A percentile compares a stretch with the other conserved stretches of the same genome.
phyloP scores from a whole-genome alignment of 306 rosid genomes.

The Pterocarpus santalinus region DNA sequence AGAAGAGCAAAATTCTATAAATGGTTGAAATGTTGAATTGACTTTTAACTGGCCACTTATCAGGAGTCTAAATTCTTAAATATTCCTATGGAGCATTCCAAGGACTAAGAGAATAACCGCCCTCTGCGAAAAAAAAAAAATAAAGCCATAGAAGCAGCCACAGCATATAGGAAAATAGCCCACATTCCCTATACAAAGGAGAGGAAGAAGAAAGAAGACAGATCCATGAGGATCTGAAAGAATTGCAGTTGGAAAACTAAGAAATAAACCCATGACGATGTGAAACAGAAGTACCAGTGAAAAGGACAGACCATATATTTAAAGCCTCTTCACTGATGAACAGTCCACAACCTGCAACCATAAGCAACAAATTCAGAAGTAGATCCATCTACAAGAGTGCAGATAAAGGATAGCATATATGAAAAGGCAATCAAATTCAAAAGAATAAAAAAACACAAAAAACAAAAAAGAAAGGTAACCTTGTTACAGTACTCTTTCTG shows the following conservation, averaged over 20 bases:
- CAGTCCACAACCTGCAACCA: conserved; percentile 83
- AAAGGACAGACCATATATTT: conserved; percentile 78
- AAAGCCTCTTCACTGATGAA: conserved; percentile 81
- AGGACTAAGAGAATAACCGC: conserved; percentile 50
- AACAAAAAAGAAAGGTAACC: too few species aligned
- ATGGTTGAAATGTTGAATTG: conserved; percentile 5
- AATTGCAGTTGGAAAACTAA: conserved; percentile 31
- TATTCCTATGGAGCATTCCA: conserved; percentile 25
- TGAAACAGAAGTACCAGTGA: conserved; percentile 60
- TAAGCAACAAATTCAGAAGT: conserved; percentile 71
- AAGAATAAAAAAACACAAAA: too few species aligned
- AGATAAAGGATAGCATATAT: neutral
- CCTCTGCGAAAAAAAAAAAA: conserved; percentile 58
- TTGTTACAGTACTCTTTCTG: too few species aligned
- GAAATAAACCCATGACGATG: conserved; percentile 41
- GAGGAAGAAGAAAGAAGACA: neutral
- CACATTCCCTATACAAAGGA: conserved; percentile 61
- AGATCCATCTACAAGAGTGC: conserved; percentile 67
- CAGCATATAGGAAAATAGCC: conserved; percentile 66
- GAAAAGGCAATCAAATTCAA: neutral
- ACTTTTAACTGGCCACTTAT: conserved; percentile 30
- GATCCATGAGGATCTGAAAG: neutral
- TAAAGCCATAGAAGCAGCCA: conserved; percentile 69
- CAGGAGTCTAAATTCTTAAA: conserved; percentile 2
- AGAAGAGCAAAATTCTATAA: conserved; percentile 26